These are phyloP conservation scores for Fraxinus paxiana DNA, from an alignment of 305 asterid species.

Conservation along the genomic window DNA sequence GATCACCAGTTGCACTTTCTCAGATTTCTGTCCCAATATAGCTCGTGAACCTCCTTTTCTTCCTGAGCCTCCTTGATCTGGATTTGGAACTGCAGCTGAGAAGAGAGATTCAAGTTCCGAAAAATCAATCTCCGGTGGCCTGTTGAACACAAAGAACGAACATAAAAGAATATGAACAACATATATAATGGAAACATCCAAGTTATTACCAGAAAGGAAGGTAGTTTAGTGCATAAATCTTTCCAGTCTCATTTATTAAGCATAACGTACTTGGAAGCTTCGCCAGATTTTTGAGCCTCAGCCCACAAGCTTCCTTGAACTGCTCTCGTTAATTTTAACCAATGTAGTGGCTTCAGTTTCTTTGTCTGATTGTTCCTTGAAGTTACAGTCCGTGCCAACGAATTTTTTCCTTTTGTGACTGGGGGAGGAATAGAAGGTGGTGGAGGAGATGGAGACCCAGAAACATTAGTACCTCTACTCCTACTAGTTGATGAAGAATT, in stretches of 20 bases:
- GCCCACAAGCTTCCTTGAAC: conserved; percentile 99
- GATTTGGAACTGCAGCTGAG: conserved; percentile 71
- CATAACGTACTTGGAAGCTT: conserved; percentile 65
- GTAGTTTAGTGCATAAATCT: background rate
- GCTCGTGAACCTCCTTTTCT: conserved; percentile 57
- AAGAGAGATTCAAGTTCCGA: conserved; percentile 91
- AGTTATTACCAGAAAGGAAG: conserved; percentile 11
- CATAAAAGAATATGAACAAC: conserved; percentile 15
- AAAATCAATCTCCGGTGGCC: conserved; percentile 94
- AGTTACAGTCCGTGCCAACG: conserved; percentile 49
- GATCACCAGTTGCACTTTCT: conserved; percentile 91
- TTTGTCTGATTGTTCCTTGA: conserved; percentile 58
- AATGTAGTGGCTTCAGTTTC: conserved; percentile 87
- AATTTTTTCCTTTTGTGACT: conserved; percentile 55
- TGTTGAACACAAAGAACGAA: conserved; percentile 31
- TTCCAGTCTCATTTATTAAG: conserved; percentile 18
- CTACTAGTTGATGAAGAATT: conserved; percentile 21
- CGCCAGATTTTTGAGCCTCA: conserved; percentile 80
- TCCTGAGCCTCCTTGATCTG: conserved; percentile 51
- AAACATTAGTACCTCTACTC: conserved; percentile 16
- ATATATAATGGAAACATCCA: conserved; percentile 16
- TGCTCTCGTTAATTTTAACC: conserved; percentile 87
- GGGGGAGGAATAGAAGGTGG: conserved; percentile 70
- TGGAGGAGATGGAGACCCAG: conserved; percentile 70
- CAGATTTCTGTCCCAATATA: conserved; percentile 58